These are phyloP conservation scores for Boletales sp. DNA, from an alignment of 768 basidiomycete genomes.

Conservation along the genomic window DNA sequence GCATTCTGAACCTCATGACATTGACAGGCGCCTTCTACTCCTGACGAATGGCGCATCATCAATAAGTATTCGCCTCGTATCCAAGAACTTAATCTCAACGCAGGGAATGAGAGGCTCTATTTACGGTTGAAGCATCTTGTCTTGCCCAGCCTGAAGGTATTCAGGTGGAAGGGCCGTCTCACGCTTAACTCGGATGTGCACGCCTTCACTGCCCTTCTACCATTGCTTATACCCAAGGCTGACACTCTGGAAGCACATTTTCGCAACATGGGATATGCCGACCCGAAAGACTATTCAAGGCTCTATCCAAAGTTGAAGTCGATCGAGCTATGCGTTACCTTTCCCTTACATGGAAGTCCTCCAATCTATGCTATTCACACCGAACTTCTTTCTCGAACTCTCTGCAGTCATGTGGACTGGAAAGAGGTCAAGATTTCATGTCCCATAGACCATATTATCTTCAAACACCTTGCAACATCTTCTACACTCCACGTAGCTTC, in stretches of 20 bases:
- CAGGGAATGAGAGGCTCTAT: not conserved
- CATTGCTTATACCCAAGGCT: not conserved
- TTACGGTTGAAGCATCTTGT: not conserved
- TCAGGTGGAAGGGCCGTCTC: not conserved
- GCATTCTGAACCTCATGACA: not conserved
- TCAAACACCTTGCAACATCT: conserved; percentile 3
- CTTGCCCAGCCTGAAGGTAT: not conserved
- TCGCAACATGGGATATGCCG: too few species aligned
- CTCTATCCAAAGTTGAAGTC: not conserved
- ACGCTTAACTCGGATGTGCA: too few species aligned
- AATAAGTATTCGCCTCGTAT: not conserved
- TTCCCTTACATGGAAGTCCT: not conserved
- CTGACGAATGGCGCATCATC: not conserved
- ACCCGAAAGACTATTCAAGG: too few species aligned
- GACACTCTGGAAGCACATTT: not conserved
- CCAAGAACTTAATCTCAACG: not conserved
- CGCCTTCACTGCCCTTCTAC: not conserved
- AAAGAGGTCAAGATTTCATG: not conserved
- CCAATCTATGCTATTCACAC: not conserved
- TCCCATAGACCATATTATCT: not conserved
- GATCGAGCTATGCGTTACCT: not conserved
- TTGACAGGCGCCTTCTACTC: too few species aligned
- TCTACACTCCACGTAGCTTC: conserved; percentile 1
- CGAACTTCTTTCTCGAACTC: not conserved
- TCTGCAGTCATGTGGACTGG: not conserved